These are phyloP conservation scores for Encephalitozoon romaleae DNA, from an alignment of 371 early-diverging fungal species.

Conservation along the genomic window DNA sequence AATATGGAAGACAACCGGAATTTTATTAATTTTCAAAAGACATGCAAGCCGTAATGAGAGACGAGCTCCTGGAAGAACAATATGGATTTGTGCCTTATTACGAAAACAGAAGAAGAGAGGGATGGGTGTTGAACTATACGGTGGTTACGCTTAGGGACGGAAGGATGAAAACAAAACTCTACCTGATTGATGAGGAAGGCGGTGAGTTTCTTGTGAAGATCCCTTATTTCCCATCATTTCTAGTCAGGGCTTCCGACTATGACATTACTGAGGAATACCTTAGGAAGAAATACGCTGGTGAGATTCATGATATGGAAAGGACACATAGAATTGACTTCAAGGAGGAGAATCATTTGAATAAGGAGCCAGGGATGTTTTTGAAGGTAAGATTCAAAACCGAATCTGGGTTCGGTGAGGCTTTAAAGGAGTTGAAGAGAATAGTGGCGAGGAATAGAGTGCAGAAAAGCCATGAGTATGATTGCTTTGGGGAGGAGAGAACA, in stretches of 20 bases:
- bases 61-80: conserved; percentile 42
- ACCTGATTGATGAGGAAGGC: conserved; percentile 51
- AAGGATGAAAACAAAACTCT: conserved; percentile 36
- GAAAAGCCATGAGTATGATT: neutral
- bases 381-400: conserved; percentile 43
- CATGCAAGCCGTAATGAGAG: neutral
- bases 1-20: neutral
- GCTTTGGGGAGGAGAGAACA: neutral
- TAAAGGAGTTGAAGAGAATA: conserved; percentile 48
- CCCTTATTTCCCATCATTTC: conserved; percentile 50
- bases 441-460: conserved; percentile 20
- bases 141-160: conserved; percentile 6
- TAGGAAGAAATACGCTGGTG: conserved; percentile 30
- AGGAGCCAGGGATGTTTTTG: conserved; percentile 32
- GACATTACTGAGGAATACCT: conserved; percentile 53
- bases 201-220: conserved; percentile 47
- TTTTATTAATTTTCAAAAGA: neutral
- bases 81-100: conserved; percentile 51
- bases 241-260: conserved; percentile 19
- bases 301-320: conserved; percentile 29
- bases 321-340: conserved; percentile 39
- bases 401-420: neutral
- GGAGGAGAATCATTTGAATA: conserved; percentile 52
- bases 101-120: conserved; percentile 26
- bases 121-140: conserved; percentile 58